Base-by-base conservation (phyloP, 768 basidiomycete species). In the Trametes elegans region DNA sequence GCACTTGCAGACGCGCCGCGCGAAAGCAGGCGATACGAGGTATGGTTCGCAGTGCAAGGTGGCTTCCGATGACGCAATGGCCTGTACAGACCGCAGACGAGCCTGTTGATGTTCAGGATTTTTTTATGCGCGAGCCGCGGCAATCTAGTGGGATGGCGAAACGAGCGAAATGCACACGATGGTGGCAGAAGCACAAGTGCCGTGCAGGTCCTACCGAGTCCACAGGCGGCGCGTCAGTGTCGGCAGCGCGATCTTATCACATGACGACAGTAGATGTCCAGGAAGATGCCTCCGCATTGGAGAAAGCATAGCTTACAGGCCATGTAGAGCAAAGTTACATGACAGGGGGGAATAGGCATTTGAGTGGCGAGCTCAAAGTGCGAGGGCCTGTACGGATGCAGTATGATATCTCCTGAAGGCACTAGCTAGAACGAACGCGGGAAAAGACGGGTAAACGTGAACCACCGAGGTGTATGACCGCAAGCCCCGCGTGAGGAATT, bases 381-480 rank as follows among this genome's bases (percentile, higher is more conserved):
- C 41, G 46, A 24, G 11, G 45, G 44, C 48, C 50, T 55, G 45
- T 44, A 58, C 53, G 53, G 38, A 58, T 53, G 61, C 49, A 51
- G 57, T 62, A 62, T 59, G 59, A 63, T 63, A 63, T 56, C 58
- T 60, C 58, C 59, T 60, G 39, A 49, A 43, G 34, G 55, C 52
- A 50, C 43, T 53, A 49, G 47, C 57, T 55, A 60, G 48, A 49
- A 57, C 40, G 46, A 54, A 62, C 50, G 54, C 43, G 28, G 38
- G 49, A 40, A 10, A 46, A 53, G 41, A 45, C 21, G 49, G 31
- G 54, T 36, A 50, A 47, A 44, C 50, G 36, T 46, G 45, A 44
- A 42, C 40, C 45, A 58, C 54, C 55, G 48, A 39, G 34, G 27
- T 23, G 34, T 35, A 10, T 50, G 51, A 50, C 49, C 54, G 53